Evolutionary conservation across 164 flowering plant genomes (phyloP), one percentile per base, ranked within the genome.

Genomic region (Aristolochia contorta): DNA sequence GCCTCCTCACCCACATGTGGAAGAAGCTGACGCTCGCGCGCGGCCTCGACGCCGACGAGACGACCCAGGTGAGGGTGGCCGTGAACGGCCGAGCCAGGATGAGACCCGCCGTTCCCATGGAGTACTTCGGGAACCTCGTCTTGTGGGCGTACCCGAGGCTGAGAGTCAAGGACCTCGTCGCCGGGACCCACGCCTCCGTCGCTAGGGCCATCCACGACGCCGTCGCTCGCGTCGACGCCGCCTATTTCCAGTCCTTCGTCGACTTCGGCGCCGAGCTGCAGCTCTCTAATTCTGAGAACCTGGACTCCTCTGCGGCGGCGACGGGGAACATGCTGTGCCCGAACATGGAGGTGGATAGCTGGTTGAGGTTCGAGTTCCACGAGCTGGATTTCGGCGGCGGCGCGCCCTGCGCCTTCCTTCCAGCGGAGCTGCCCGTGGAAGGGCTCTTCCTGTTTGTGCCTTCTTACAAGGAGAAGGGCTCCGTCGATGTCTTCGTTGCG

Each of bases 361-460:
- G 62, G 68, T 18, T 65, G 47, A 49, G 65, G 21, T 69, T 67
- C 49, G 56, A 46, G 12, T 60, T 69, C 25, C 33, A 48, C 20
- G 62, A 56, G 3, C 51, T 65, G 3, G 68, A 69, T 50, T 65
- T 69, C 49, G 68, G 72, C 10, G 54, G 57, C 2, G 72, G 72
- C n/a, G 55, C 41, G 18, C 72, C 68, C 14, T 64, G 53, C 27
- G 50, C 57, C 2, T 48, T 60, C 32, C 54, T 65, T 19, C 72
- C 72, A 12, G 16, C 68, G 0, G 51, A 58, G 20, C 52, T 59
- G 18, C 72, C 68, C 3, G 47, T 56, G 0, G 65, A 69, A 15
- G 68, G 68, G 21, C 23, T 54, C 57, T 12, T 65, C 12, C 43
- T 54, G 15, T 50, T 69, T 12, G 47, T 69, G 21, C 68, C 64